A percentile compares a stretch with the other conserved stretches of the same genome.
These are phyloP conservation scores for Yamadazyma atmosphaerica DNA, from an alignment of 1,139 yeast genomes.

Conservation along the genomic window DNA sequence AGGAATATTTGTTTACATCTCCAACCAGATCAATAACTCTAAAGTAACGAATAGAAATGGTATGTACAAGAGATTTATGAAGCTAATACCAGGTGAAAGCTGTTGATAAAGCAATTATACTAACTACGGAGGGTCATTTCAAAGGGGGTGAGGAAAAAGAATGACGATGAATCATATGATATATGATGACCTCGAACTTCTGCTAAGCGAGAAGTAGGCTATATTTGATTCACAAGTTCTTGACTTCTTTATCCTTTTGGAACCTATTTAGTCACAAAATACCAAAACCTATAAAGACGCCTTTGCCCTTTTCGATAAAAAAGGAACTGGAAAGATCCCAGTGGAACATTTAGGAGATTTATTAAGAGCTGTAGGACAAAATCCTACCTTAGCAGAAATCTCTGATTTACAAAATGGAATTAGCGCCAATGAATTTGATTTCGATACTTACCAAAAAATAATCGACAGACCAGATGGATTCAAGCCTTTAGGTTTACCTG, in stretches of 20 bases:
- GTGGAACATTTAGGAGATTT: constrained; percentile 87
- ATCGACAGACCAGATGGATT: constrained; percentile 89
- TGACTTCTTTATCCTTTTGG: not conserved
- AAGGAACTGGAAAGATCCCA: constrained; percentile 94
- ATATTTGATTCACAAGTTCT: too few relatives aligned
- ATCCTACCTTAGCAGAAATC: constrained; percentile 92
- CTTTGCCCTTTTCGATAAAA: constrained; percentile 93
- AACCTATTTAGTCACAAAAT: constrained; percentile 38
- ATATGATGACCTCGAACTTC: too few relatives aligned
- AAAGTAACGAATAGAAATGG: not conserved
- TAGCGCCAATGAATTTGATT: constrained; percentile 56
- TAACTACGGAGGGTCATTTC: too few relatives aligned
- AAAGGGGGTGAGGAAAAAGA: too few relatives aligned
- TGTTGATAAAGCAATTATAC: too few relatives aligned
- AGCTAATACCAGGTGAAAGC: too few relatives aligned
- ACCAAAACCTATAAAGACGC: constrained; percentile 91
- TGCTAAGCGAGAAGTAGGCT: too few relatives aligned
- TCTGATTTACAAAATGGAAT: constrained; percentile 63
- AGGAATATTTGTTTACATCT: not conserved
- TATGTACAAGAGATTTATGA: not conserved
- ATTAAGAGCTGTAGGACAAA: constrained; percentile 95
- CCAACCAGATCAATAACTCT: not conserved
- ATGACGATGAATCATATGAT: too few relatives aligned
- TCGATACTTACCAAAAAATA: constrained; percentile 74
- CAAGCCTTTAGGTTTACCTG: constrained; percentile 89